phyloP scores from a whole-genome alignment of 345 rosid genomes.

The Lepidium didymum region DNA sequence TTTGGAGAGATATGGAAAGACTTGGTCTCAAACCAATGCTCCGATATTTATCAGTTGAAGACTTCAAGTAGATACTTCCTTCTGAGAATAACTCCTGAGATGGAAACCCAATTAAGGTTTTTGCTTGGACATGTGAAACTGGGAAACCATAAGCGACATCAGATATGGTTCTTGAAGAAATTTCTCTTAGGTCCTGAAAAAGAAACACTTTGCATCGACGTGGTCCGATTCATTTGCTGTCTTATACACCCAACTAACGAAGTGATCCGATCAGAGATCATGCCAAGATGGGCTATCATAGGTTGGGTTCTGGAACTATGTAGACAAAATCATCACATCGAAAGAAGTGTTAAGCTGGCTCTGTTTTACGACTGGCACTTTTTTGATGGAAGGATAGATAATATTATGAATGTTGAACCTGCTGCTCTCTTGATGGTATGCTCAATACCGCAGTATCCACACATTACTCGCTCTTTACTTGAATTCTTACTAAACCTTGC shows the following conservation, averaged over 20 bases:
- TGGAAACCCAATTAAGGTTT: conserved; percentile 70
- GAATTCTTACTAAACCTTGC: conserved; percentile 68
- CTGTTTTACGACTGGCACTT: conserved; percentile 84
- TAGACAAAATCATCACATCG: conserved; percentile 43
- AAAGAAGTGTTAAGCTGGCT: conserved; percentile 58
- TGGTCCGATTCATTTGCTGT: conserved; percentile 72
- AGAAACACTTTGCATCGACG: conserved; percentile 55
- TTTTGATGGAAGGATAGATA: conserved; percentile 58
- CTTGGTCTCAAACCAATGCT: conserved; percentile 41
- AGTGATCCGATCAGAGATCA: conserved; percentile 47
- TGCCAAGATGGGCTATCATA: conserved; percentile 82
- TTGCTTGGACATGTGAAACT: conserved; percentile 65
- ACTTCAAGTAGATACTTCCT: conserved; percentile 62
- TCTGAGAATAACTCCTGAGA: conserved; percentile 57
- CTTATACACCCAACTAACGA: conserved; percentile 62
- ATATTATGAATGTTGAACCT: conserved; percentile 87
- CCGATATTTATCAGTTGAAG: conserved; percentile 41
- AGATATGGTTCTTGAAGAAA: conserved; percentile 68
- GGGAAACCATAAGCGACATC: conserved; percentile 68
- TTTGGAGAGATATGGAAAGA: conserved; percentile 58
- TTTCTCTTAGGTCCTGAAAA: conserved; percentile 47
- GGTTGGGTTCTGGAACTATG: conserved; percentile 68
- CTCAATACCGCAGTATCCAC: conserved; percentile 61
- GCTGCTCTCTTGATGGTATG: conserved; percentile 66
- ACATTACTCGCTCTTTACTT: conserved; percentile 57